Base-by-base conservation (phyloP, 306 rosid species). In the Corylus americana region DNA sequence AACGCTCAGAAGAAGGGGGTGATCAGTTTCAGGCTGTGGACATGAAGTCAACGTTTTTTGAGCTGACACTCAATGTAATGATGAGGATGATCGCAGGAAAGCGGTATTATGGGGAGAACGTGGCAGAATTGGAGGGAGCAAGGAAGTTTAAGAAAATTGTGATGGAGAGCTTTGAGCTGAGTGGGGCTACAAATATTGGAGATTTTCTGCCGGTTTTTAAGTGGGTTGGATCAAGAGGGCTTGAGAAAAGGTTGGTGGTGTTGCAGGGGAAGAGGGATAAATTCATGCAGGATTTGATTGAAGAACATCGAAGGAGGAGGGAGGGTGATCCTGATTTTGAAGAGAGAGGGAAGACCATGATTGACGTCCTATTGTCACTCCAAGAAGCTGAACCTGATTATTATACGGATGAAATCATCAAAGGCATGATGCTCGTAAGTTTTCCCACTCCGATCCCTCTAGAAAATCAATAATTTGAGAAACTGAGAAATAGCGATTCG, bases 21-120 rank as follows among this genome's bases (percentile, higher is more conserved):
- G 25, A 42, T 1, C 18, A 68, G 31, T 59, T 70, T 63, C 74
- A 55, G 18, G 45, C 0, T 12, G 66, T 83, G 3, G 87, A 83
- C 22, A 55, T 83, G 87, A 83, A 79, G 74, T 74, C 79, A 0
- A 49, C 55, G 53, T 75, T 86, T 39, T 86, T 83, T 48, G 79
- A 79, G 67, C 37, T 83, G 58, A 80, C 74, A 37, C 84, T 86
- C 2, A 86, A 83, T 57, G 61, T 86, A 35, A 27, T 74, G 71
- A 86, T 78, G 85, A 83, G 79, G 70, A 78, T 83, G 89, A 80
- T 83, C 16, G 85, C 77, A 0, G 86, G 84, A 35, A 83, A 83
- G 22, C 20, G 79, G 29, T 80, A 77, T 27, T 83, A 70, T 31
- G 87, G 81, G 45, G 81, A 77, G 4, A 14, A 49, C 0, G 75